Evolutionary conservation across 768 basidiomycete genomes (phyloP).

Genomic region (Amyloporia xantha): DNA sequence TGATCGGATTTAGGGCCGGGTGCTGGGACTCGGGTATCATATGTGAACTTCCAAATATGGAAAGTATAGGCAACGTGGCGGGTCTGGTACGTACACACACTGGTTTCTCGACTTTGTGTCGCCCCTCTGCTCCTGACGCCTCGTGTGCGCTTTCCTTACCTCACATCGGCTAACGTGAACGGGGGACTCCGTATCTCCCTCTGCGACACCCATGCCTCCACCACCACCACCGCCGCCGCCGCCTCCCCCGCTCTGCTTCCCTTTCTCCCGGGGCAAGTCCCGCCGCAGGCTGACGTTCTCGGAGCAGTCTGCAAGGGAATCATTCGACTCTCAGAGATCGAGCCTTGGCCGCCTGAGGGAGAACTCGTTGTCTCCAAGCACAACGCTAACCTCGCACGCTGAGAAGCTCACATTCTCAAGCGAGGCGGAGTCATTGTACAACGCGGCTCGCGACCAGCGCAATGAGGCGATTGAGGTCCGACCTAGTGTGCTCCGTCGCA

Average conservation of each 20-base stretch:
- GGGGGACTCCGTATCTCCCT: constrained; percentile 10
- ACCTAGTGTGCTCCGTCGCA: constrained; percentile 13
- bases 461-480: constrained; percentile 19
- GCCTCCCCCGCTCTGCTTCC: constrained; percentile 25
- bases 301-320: constrained; percentile 17
- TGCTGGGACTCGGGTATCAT: neutral
- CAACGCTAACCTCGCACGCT: constrained; percentile 26
- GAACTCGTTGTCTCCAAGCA: constrained; percentile 26
- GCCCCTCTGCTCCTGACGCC: constrained; percentile 13
- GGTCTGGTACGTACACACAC: neutral
- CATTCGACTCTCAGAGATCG: constrained; percentile 19
- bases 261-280: constrained; percentile 18
- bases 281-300: constrained; percentile 21
- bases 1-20: constrained; percentile 8
- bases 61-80: constrained; percentile 4
- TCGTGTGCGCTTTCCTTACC: constrained; percentile 18
- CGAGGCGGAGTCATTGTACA: constrained; percentile 25
- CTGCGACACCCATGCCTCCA: constrained; percentile 25
- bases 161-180: constrained; percentile 6
- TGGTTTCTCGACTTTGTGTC: constrained; percentile 3
- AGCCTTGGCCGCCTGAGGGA: constrained; percentile 18
- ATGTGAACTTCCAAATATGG: neutral
- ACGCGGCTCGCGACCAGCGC: constrained; percentile 11
- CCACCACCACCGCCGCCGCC: constrained; percentile 26
- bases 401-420: constrained; percentile 27